Evolutionary conservation across 208 protist species (phyloP).

Genomic region (Crithidia bombi): DNA sequence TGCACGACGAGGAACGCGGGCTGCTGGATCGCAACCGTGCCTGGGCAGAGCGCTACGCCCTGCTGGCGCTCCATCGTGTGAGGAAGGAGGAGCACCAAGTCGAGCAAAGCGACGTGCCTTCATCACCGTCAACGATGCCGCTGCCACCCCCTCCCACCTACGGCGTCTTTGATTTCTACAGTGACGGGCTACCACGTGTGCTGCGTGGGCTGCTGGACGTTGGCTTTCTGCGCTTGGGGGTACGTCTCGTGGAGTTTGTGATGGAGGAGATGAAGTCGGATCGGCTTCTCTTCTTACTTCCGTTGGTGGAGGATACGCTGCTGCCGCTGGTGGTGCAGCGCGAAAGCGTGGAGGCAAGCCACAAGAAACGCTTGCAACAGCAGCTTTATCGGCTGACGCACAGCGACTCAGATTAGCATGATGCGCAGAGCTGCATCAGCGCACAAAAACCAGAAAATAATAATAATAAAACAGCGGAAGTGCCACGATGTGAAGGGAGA

Average conservation of each 20-base stretch:
- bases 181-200: slow-evolving; percentile 53
- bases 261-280: slow-evolving; percentile 74
- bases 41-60: slow-evolving; percentile 67
- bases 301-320: slow-evolving; percentile 43
- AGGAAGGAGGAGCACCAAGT: too few relatives aligned
- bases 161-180: slow-evolving; percentile 58
- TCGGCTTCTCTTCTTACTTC: slow-evolving; percentile 56
- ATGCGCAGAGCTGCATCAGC: background rate
- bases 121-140: background rate
- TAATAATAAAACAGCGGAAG: background rate
- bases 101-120: background rate
- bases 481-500: too few relatives aligned
- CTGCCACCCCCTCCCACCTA: slow-evolving; percentile 23
- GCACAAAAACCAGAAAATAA: background rate
- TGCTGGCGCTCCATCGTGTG: slow-evolving; percentile 28
- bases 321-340: slow-evolving; percentile 53
- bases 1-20: slow-evolving; percentile 85
- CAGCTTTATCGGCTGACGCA: slow-evolving; percentile 64
- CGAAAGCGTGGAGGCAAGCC: slow-evolving; percentile 50
- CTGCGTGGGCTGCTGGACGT: slow-evolving; percentile 66
- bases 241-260: slow-evolving; percentile 82
- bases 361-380: slow-evolving; percentile 63
- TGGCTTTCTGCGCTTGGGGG: slow-evolving; percentile 64
- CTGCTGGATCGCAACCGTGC: slow-evolving; percentile 77
- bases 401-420: slow-evolving; percentile 81